Conservation (phyloP, 352 stramenopile genomes). For the Pythium phragmiticola region DNA sequence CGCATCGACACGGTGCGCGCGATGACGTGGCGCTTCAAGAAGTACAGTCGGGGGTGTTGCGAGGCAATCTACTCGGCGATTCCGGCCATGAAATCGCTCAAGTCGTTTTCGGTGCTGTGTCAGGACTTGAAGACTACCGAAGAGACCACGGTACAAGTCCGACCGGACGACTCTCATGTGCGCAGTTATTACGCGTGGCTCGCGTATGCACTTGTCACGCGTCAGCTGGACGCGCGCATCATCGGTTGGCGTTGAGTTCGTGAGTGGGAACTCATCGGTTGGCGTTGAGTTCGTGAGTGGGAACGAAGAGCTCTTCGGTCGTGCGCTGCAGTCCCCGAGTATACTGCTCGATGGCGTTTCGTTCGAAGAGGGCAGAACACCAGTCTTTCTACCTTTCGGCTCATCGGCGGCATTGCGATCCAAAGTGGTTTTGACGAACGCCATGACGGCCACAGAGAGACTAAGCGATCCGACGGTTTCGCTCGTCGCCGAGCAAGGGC, state of each 20-base stretch:
- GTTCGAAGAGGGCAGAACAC: background rate
- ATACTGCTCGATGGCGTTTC: background rate
- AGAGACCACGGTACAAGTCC: too few relatives aligned
- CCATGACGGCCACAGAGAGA: background rate
- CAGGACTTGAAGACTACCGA: background rate
- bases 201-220: background rate
- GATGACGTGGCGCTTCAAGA: background rate
- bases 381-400: background rate
- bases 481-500: background rate
- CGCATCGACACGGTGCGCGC: background rate
- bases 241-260: background rate
- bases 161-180: background rate
- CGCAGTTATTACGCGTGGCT: conserved; percentile 9
- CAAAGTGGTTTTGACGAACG: background rate
- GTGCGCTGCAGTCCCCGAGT: background rate
- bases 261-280: background rate
- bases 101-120: background rate
- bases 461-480: background rate
- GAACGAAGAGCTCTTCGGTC: background rate
- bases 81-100: background rate
- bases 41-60: background rate
- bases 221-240: background rate
- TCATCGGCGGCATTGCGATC: background rate
- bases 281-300: background rate
- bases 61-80: background rate